Evolutionary conservation across 495 filamentous ascomycete species (phyloP).

Genomic region (Trichoderma erinaceum): DNA sequence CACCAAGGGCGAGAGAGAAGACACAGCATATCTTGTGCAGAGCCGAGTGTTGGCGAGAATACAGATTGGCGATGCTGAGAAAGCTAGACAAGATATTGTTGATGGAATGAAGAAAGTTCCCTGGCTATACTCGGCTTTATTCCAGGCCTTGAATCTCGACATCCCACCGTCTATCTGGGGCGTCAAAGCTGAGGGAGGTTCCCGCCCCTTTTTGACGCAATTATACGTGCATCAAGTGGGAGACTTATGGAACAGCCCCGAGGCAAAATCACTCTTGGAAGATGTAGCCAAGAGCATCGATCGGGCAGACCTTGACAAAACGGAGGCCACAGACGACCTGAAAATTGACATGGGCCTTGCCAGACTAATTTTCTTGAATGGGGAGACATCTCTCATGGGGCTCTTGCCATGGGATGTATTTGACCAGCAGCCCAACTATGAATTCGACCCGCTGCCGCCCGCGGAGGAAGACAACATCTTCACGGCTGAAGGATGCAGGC

Average conservation of each 20-base stretch:
- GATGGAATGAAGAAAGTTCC: conserved; percentile 65
- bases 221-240: conserved; percentile 76
- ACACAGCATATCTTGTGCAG: conserved; percentile 55
- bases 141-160: conserved; percentile 67
- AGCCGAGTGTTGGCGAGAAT: conserved; percentile 68
- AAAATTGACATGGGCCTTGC: conserved; percentile 51
- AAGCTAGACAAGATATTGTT: conserved; percentile 56
- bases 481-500: conserved; percentile 32
- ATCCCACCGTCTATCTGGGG: conserved; percentile 79
- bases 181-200: conserved; percentile 51
- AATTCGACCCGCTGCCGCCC: conserved; percentile 68
- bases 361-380: conserved; percentile 72
- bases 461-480: conserved; percentile 38
- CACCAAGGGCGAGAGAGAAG: conserved; percentile 40
- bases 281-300: conserved; percentile 58
- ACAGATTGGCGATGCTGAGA: conserved; percentile 57
- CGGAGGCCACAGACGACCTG: conserved; percentile 41
- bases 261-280: conserved; percentile 61
- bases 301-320: conserved; percentile 27
- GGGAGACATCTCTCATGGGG: conserved; percentile 58
- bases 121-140: conserved; percentile 74
- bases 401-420: conserved; percentile 51
- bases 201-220: conserved; percentile 62
- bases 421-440: conserved; percentile 44
- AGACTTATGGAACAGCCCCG: conserved; percentile 84